Evolutionary conservation across 1,139 yeast genomes (phyloP).

Genomic region (Lodderomyces jiufengensis): DNA sequence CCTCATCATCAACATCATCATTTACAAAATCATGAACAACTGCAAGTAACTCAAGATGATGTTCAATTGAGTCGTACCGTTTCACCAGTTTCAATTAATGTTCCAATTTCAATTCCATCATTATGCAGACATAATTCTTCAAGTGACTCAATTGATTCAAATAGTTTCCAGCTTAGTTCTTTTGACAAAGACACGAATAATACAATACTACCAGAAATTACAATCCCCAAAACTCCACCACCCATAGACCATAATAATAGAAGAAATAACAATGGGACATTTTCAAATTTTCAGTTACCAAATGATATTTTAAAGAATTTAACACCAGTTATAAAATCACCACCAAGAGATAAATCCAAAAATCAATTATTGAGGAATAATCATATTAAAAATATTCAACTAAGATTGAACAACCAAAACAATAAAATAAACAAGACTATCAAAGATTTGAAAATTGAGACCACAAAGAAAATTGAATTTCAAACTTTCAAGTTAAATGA

Average conservation of each 20-base stretch:
- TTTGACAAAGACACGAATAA: no score
- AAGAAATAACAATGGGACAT: neutral
- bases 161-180: no score
- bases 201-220: neutral
- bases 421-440: constrained; percentile 15
- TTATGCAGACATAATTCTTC: no score
- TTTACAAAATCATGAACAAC: constrained; percentile 1
- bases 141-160: no score
- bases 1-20: neutral
- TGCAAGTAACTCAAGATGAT: neutral
- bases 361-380: constrained; percentile 7
- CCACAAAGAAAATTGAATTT: constrained; percentile 8
- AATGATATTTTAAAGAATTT: constrained; percentile 17
- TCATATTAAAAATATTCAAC: constrained; percentile 5
- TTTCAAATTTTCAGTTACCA: constrained; percentile 17
- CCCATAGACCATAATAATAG: neutral
- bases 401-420: constrained; percentile 15
- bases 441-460: constrained; percentile 12
- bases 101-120: no score
- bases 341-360: constrained; percentile 7
- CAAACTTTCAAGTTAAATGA: constrained; percentile 12
- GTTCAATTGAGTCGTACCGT: no score
- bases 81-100: no score
- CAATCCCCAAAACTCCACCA: constrained; percentile 2
- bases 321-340: constrained; percentile 17